phyloP scores from a whole-genome alignment of 306 rosid genomes.

The Lagenaria siceraria region DNA sequence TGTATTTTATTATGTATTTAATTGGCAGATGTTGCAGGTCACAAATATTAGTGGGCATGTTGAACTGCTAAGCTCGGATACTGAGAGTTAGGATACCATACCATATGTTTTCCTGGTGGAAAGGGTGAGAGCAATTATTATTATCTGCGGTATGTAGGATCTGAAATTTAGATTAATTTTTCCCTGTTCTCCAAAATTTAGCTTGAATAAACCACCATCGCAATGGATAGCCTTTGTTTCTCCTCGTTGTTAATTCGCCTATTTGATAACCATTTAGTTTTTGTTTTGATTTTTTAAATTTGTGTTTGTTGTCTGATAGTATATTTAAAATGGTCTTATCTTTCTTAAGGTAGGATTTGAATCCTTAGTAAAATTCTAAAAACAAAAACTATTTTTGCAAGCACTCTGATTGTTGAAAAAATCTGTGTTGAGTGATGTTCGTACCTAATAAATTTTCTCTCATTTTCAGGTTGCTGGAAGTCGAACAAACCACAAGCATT shows the following conservation, averaged over 20 bases:
- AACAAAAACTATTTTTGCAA: background rate
- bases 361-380: too few relatives aligned
- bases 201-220: background rate
- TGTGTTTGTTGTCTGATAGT: background rate
- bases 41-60: constrained; percentile 13
- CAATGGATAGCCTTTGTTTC: background rate
- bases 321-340: too few relatives aligned
- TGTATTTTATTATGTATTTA: background rate
- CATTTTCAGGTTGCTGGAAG: background rate
- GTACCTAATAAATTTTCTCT: background rate
- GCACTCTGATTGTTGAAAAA: background rate
- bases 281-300: too few relatives aligned
- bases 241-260: too few relatives aligned
- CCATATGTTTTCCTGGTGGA: constrained; percentile 13
- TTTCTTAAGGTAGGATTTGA: too few relatives aligned
- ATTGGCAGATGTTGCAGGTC: constrained; percentile 17
- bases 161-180: background rate
- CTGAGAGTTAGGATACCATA: constrained; percentile 21
- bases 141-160: background rate
- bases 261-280: too few relatives aligned
- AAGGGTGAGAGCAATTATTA: constrained; percentile 22
- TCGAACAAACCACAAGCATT: background rate
- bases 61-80: constrained; percentile 23
- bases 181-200: background rate
- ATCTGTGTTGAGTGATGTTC: background rate